Base-by-base conservation (phyloP, 2,329 filamentous ascomycete genomes). In the Cladosporium sp. region DNA sequence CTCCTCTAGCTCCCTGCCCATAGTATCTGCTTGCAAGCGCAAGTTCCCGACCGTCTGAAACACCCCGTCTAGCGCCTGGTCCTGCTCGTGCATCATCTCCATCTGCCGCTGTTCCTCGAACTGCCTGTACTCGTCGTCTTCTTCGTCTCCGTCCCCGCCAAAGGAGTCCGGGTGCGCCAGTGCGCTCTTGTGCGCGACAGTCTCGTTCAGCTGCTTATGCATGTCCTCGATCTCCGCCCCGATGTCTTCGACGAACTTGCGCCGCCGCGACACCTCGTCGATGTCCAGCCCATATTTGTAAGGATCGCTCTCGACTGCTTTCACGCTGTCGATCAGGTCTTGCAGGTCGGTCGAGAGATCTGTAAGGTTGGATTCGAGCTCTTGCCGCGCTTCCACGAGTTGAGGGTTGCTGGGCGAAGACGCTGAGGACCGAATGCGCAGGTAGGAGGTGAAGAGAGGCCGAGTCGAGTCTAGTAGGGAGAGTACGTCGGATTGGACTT, bases 1-100 rank as follows among this genome's bases (percentile, higher is more conserved):
- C 74, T 98, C 93, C 72, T 96, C 95, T 43, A 98, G 77, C 74
- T 98, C 93, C 53, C 92, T 78, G 1, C 93, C 92, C 92, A 98
- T 98, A 62, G 90, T 88, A 70, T 95, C 85, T 1, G 93, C 95
- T 77, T 97, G 93, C 66, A 86, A 79, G 52, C 92, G 78, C 66
- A 98, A 72, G 67, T 90, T 96, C 2, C 91, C 92, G 19, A 98
- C 93, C 1, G 92, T 97, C 60, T 85, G 82, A 67, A 95, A 95
- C 43, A 98, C 92, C 13, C 87, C 88, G 67, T 97, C 92, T 1
- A 98, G 78, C 63, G 93, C 87, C 72, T 91, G 79, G 68, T 98
- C 93, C 75, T 98, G 93, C 70, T 96, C 89, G 60, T 86, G 82
- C 86, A 98, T 91, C 72, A 98, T 87, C 72, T 91, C 82, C 66